Evolutionary conservation across 2,329 filamentous ascomycete genomes (phyloP).

Genomic region (Venturia nashicola): DNA sequence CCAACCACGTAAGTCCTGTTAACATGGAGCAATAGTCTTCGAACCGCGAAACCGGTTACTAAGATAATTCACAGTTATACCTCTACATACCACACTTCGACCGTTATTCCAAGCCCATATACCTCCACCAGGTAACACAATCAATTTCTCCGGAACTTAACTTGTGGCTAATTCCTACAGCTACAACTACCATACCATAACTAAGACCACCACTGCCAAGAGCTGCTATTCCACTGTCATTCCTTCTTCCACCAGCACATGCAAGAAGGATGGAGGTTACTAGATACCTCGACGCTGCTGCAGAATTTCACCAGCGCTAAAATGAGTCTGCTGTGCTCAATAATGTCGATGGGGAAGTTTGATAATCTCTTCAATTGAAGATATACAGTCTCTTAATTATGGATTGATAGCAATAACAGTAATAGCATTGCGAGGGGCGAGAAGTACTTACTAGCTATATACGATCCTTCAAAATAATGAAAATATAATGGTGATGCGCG

Average conservation of each 20-base stretch:
- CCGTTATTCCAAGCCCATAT: neutral
- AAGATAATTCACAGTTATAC: neutral
- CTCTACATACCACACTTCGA: neutral
- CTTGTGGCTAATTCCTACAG: neutral
- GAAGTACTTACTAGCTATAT: neutral
- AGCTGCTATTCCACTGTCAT: neutral
- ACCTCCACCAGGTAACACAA: neutral
- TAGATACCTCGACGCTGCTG: neutral
- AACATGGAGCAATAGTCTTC: neutral
- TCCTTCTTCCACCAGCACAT: neutral
- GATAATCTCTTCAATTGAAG: neutral
- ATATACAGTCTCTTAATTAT: neutral
- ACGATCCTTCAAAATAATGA: neutral
- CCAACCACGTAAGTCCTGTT: neutral
- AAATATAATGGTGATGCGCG: neutral
- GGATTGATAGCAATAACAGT: neutral
- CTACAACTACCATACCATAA: neutral
- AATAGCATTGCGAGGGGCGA: neutral
- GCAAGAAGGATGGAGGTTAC: neutral
- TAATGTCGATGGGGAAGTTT: neutral
- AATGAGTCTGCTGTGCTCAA: neutral
- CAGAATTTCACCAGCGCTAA: neutral
- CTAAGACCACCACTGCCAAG: neutral
- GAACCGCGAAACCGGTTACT: neutral
- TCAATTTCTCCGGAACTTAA: neutral